Base-by-base conservation (phyloP, 2,329 filamentous ascomycete genomes). In the Nemania abortiva region DNA sequence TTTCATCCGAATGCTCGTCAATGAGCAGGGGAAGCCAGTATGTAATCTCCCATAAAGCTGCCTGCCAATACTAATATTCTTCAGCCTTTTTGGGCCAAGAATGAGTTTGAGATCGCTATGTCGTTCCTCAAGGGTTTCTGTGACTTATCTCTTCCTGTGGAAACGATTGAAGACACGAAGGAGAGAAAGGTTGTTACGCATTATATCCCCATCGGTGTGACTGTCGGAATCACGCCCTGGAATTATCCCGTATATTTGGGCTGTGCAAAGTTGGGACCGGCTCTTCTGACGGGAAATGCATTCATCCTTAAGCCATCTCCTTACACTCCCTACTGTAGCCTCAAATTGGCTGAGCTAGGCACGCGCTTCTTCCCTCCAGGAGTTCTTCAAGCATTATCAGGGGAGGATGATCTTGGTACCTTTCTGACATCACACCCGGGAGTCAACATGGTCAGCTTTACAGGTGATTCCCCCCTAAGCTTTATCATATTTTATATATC, bases 341-440 rank as follows among this genome's bases (percentile, higher is more conserved):
- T 91, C 45, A 91, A 91, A 78, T 2, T 89, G 15, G 85, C 83
- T n/a, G 88, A 91, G 77, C 76, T 91, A 2, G 87, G 83, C 0
- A 82, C 86, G 66, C 75, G 84, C 27, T 81, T 89, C 78, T 88
- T 90, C 78, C 88, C 88, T 2, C 84, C 88, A 0, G 89, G 89
- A 47, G 87, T 91, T 18, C 75, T 91, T 1, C 88, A 90, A 73
- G 86, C 82, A 0, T 77, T 91, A 3, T 86, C 86, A 58, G 89
- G 89, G 5, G 87, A 87, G 64, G 88, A 90, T 72, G 81, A 83
- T 55, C 84, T 91, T 5, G 89, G 89, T 4, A 87, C 86, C 0
- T 84, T 82, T 82, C 77, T 91, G 61, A 89, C 87, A 0, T 77
- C 75, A 18, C 89, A 91, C 73, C 86, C 87, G 39, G 39, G 22